These are phyloP conservation scores for Sphaerosporella brunnea DNA, from an alignment of 495 filamentous ascomycete genomes.

Conservation along the genomic window DNA sequence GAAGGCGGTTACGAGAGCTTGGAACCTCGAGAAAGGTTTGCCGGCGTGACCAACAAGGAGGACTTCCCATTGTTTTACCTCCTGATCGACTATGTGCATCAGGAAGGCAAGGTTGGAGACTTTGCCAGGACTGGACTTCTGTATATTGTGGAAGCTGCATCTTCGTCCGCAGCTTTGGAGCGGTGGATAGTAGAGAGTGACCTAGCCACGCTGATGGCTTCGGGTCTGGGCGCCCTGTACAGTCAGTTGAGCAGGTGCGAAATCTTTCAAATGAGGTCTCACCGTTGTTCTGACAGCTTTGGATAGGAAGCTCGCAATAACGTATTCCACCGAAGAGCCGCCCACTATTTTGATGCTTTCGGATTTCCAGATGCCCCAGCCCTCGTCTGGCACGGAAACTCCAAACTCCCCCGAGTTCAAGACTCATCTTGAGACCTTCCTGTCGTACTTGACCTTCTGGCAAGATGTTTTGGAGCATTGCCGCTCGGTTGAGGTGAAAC, in stretches of 20 bases:
- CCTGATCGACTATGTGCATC: slow-evolving; percentile 86
- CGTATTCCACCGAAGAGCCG: slow-evolving; percentile 43
- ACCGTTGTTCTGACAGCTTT: slow-evolving; percentile 12
- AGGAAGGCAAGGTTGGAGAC: slow-evolving; percentile 79
- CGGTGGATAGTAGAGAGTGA: slow-evolving; percentile 96
- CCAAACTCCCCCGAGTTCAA: slow-evolving; percentile 54
- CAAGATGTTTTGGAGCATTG: slow-evolving; percentile 96
- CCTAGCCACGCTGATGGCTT: slow-evolving; percentile 90
- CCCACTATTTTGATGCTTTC: slow-evolving; percentile 73
- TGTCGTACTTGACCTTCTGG: slow-evolving; percentile 92
- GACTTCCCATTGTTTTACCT: slow-evolving; percentile 93
- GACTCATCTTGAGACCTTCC: slow-evolving; percentile 71
- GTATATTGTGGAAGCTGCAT: slow-evolving; percentile 88
- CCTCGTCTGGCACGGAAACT: slow-evolving; percentile 48
- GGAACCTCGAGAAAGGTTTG: slow-evolving; percentile 47
- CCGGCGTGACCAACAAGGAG: slow-evolving; percentile 69
- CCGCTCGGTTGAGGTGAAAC: slow-evolving; percentile 73
- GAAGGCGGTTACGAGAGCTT: slow-evolving; percentile 30
- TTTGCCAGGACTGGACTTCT: slow-evolving; percentile 92
- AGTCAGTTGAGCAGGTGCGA: slow-evolving; percentile 77
- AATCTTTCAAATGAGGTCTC: no score
- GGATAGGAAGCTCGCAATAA: slow-evolving; percentile 41
- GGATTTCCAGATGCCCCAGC: slow-evolving; percentile 49
- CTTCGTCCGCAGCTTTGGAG: slow-evolving; percentile 61
- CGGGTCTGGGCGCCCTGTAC: slow-evolving; percentile 83